Evolutionary conservation across 805 yeast genomes (phyloP), one percentile per base, ranked within the genome.

Genomic region (Pichia thaimueangensis): DNA sequence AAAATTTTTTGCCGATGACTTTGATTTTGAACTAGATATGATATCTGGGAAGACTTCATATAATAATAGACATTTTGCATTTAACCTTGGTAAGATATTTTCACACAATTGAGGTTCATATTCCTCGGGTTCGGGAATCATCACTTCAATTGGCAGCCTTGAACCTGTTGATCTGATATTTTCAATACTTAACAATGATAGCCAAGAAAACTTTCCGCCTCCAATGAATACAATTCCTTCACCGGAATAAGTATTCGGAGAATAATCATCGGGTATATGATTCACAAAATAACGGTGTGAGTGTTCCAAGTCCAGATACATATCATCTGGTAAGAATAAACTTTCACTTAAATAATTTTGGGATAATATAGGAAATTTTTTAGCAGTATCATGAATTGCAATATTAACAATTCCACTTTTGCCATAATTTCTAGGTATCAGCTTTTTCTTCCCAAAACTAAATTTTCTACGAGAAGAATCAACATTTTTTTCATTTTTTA

Each of bases 161-260:
- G 73, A 68, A 2, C 80, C 80, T 7, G 65, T 53, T 3, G 65
- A 58, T 34, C 80, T 56, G 30, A 75, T 52, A 29, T 70, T 64
- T 47, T 69, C 70, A 33, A 82, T 63, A 9, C 82, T 70, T 6
- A 79, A 56, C 22, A 80, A 60, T 1, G 83, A 68, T 22, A 82
- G 60, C 75, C 85, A 74, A 37, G 84, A 79, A 53, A 75, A 82
- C 45, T 69, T 70, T 3, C 86, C 86, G 37, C 91, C 91, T n/a
- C 86, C 91, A 35, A 82, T 80, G 43, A 76, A 75, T 0, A 82
- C 81, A 22, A 81, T 76, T 7, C 89, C 91, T 43, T 71, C 65
- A 1, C 81, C 78, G 6, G 44, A 20, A 53, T 73, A 74, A 11
- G 71, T 49, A 13, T 56, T 53, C 32, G 63, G 69, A 7, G 41